Percentiles rank a stretch among this genome's conserved stretches.
Conservation (phyloP, 1,284 basidiomycete genomes). For the Leucoagaricus sp. region DNA sequence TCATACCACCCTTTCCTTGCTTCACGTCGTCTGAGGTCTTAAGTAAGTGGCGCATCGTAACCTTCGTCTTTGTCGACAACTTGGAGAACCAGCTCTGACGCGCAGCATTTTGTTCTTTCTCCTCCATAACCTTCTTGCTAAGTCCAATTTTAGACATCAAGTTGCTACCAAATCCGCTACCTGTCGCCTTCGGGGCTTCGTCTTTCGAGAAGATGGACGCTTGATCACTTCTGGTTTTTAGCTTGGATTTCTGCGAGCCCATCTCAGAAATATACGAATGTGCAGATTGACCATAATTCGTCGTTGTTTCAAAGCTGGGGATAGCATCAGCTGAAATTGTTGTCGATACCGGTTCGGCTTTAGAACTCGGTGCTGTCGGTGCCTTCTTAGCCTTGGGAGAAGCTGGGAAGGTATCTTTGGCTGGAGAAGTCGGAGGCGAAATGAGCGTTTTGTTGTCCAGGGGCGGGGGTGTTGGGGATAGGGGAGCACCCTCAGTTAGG, state of each 20-base stretch:
- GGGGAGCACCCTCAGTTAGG: conserved; percentile 10
- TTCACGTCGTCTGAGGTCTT: conserved; percentile 56
- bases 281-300: conserved; percentile 60
- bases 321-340: conserved; percentile 45
- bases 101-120: conserved; percentile 39
- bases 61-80: conserved; percentile 58
- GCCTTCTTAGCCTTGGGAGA: conserved; percentile 19
- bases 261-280: conserved; percentile 62
- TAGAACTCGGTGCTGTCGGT: conserved; percentile 24
- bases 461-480: conserved; percentile 12
- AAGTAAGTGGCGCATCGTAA: conserved; percentile 65
- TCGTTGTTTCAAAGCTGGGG: conserved; percentile 38
- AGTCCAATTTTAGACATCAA: conserved; percentile 53
- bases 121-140: conserved; percentile 29
- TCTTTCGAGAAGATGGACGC: conserved; percentile 49
- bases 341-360: conserved; percentile 34
- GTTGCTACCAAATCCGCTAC: conserved; percentile 31
- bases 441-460: not conserved
- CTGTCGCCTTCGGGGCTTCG: conserved; percentile 31
- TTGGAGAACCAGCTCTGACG: conserved; percentile 57
- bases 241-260: conserved; percentile 57
- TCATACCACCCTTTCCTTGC: conserved; percentile 59
- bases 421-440: not conserved
- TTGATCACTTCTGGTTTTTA: conserved; percentile 66
- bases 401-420: conserved; percentile 3